Evolutionary conservation across 805 yeast genomes (phyloP), one percentile per base, ranked within the genome.

Genomic region (Schwanniomyces occidentalis): DNA sequence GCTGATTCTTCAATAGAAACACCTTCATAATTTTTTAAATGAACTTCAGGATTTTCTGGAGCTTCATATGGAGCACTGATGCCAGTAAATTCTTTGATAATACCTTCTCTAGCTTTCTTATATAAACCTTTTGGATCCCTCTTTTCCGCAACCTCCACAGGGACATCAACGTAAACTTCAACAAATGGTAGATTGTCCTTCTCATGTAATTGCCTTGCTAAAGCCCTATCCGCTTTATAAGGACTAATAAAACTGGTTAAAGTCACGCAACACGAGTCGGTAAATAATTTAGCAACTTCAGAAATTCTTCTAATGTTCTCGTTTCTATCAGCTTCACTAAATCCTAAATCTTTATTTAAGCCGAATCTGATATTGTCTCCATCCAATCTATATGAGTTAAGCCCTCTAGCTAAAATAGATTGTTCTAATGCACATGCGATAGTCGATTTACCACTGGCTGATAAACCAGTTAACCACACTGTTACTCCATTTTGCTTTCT

Each of bases 101-200:
- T 69, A 22, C 98, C 98, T 54, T 89, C 93, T 62, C 97, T 80
- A 12, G 98, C 98, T 75, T 91, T 91, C 66, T 89, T 89, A 72
- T 91, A 91, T 48, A 91, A 71, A 8, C 98, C 98, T 71, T 91
- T 91, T 45, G 98, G 98, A 63, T 91, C 98, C 69, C 98, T 86
- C 63, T 87, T 76, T 71, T 91, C 98, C 32, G 97, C 98, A 43
- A 91, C 88, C 53, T 83, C 89, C 33, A 91, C 73, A 22, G 98
- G 97, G 28, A 89, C 97, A 60, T 90, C 96, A 23, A 90, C 91
- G 48, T 68, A 89, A 6, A 91, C 95, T 69, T 90, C 98, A 36
- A 90, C 76, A 53, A 90, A 90, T 35, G 95, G 91, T 43, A 91
- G 68, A 26, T 75, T 75, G 45, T 82, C 78, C 41, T 79, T 78